phyloP scores from a whole-genome alignment of 2,329 filamentous ascomycete genomes.

The Aplosporella prunicola region DNA sequence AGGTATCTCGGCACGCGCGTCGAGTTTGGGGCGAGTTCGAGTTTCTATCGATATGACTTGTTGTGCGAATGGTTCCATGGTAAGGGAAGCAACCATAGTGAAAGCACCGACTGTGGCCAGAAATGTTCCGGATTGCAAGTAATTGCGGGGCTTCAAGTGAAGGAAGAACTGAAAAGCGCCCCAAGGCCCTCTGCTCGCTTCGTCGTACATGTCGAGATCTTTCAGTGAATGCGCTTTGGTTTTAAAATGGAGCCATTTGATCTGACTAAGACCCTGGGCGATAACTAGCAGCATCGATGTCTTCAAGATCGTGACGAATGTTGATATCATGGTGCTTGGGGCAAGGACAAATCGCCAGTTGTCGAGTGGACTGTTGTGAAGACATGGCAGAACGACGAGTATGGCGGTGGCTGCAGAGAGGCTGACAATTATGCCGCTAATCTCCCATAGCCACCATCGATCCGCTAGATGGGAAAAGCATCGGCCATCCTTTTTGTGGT shows the following conservation, averaged over 20 bases:
- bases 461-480: too few relatives aligned
- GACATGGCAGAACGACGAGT: slow-evolving; percentile 8
- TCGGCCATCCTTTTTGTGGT: too few relatives aligned
- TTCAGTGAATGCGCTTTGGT: not conserved
- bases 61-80: slow-evolving; percentile 13
- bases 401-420: slow-evolving; percentile 7
- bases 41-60: slow-evolving; percentile 11
- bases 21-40: too few relatives aligned
- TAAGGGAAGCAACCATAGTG: slow-evolving; percentile 10
- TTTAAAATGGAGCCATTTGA: slow-evolving; percentile 7
- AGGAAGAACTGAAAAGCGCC: not conserved
- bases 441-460: slow-evolving; percentile 10
- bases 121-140: too few relatives aligned
- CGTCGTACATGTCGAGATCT: slow-evolving; percentile 4
- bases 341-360: slow-evolving; percentile 14
- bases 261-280: slow-evolving; percentile 2
- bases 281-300: not conserved
- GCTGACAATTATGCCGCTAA: slow-evolving; percentile 11
- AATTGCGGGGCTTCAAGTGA: not conserved
- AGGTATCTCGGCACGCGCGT: too few relatives aligned
- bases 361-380: slow-evolving; percentile 11
- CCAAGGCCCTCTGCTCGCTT: slow-evolving; percentile 3
- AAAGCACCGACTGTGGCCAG: slow-evolving; percentile 11
- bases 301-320: slow-evolving; percentile 2
- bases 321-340: slow-evolving; percentile 17